Base-by-base conservation (phyloP, 495 filamentous ascomycete species). In the Neurospora sublineolata region DNA sequence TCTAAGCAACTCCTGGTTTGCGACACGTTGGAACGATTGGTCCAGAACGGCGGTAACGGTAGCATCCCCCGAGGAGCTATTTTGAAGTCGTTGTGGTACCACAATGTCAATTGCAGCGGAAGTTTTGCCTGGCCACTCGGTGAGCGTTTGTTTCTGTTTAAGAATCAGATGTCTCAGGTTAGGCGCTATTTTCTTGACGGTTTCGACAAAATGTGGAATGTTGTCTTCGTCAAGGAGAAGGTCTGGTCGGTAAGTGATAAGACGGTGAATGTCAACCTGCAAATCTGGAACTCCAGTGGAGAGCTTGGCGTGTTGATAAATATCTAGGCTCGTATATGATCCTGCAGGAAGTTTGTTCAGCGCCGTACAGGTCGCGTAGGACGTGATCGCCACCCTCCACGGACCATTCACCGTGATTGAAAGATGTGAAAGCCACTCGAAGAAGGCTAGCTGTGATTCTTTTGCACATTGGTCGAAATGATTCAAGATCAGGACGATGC, bases 401-500 rank as follows among this genome's bases (percentile, higher is more conserved):
- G 7, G n/a, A 20, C 42, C 42, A 20, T 46, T 11, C 3, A 20
- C 42, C n/a, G 42, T 3, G 4, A 20, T 10, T 11, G 42, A n/a
- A 46, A 46, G 9, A 4, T n/a, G 42, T 46, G 8, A 46, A 46
- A 46, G 42, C 18, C 42, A 4, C 0, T 46, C n/a, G 42, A 4
- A 20, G n/a, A 46, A 46, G 7, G 42, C 42, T 9, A 46, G n/a
- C 8, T 46, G 42, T 20, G 42, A 46, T 9, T 11, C 42, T 20
- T 46, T n/a, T 18, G 42, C n/a, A 20, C 42, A 46, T 2, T 20
- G 42, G 3, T 46, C n/a, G 14, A 78, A 72, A 46, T 73, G 40
- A 30, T 75, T 76, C 11, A 78, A 69, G 30, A 78, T 44, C 37
- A 64, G 73, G 10, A 64, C 68, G 42, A 76, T 69, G 3, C 68